Evolutionary conservation across 805 yeast genomes (phyloP).

Genomic region (Wickerhamomyces bovis): DNA sequence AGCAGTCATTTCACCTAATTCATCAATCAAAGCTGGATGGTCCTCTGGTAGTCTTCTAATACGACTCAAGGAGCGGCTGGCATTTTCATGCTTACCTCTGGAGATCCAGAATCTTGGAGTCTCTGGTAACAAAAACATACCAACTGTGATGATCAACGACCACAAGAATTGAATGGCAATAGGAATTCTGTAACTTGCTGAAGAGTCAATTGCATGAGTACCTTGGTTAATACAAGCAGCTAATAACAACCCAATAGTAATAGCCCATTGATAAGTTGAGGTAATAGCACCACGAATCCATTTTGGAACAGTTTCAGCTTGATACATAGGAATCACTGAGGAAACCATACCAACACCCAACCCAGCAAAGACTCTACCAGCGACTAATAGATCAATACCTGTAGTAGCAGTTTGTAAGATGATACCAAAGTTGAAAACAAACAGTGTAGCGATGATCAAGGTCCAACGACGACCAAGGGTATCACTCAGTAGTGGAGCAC

Average conservation of each 20-base stretch:
- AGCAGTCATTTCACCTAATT: conserved; percentile 42
- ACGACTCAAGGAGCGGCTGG: conserved; percentile 47
- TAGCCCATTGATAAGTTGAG: conserved; percentile 67
- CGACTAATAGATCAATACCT: conserved; percentile 44
- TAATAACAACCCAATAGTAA: conserved; percentile 64
- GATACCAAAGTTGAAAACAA: conserved; percentile 48
- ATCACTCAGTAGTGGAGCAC: conserved; percentile 54
- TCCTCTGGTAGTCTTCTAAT: conserved; percentile 44
- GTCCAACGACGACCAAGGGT: conserved; percentile 49
- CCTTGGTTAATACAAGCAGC: conserved; percentile 71
- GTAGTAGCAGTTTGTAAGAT: conserved; percentile 42
- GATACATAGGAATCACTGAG: conserved; percentile 68
- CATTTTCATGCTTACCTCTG: conserved; percentile 49
- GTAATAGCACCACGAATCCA: conserved; percentile 77
- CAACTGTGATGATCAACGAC: conserved; percentile 54
- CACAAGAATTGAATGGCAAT: conserved; percentile 67
- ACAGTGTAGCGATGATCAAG: conserved; percentile 36
- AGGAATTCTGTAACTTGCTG: conserved; percentile 68
- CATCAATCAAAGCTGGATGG: conserved; percentile 39
- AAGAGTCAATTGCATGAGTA: conserved; percentile 43
- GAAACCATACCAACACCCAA: conserved; percentile 70
- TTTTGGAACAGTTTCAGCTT: conserved; percentile 75
- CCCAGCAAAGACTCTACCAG: conserved; percentile 71
- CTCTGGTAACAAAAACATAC: conserved; percentile 68
- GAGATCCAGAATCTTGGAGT: conserved; percentile 67